Percentiles rank a stretch among this genome's conserved stretches.
Evolutionary conservation across 257 asterid genomes (phyloP).

Genomic region (Hygrophila difformis): DNA sequence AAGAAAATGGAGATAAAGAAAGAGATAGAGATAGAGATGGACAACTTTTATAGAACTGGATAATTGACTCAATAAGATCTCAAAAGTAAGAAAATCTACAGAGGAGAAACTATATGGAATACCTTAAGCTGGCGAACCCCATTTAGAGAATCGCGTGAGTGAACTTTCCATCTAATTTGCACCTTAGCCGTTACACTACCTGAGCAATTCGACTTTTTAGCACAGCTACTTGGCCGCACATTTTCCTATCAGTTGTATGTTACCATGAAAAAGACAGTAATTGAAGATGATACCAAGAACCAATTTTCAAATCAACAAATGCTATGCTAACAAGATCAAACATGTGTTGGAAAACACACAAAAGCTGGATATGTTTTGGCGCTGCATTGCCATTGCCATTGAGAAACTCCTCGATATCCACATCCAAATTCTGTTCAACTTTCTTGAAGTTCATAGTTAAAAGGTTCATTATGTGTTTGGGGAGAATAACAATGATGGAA

Average conservation of each 20-base stretch:
- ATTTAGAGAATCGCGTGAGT: conserved; percentile 46
- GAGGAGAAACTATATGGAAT: background rate
- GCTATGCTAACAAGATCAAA: conserved; percentile 6
- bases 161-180: conserved; percentile 44
- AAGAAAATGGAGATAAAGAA: too few species aligned
- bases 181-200: conserved; percentile 48
- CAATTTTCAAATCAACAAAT: conserved; percentile 2
- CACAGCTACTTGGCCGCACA: conserved; percentile 40
- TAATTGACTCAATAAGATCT: too few species aligned
- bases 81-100: background rate
- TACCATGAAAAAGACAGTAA: conserved; percentile 3
- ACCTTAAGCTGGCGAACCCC: conserved; percentile 49
- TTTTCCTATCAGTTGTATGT: conserved; percentile 45
- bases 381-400: conserved; percentile 30
- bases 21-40: too few species aligned
- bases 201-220: conserved; percentile 47
- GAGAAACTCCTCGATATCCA: conserved; percentile 71
- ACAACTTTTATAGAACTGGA: too few species aligned
- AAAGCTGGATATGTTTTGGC: background rate
- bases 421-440: conserved; percentile 81
- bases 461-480: conserved; percentile 8
- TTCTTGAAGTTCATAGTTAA: conserved; percentile 76
- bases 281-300: background rate
- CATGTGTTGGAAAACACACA: background rate
- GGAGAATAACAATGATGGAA: conserved; percentile 1